Evolutionary conservation across 306 rosid species (phyloP), one percentile per base, ranked within the genome.

Genomic region (Lotus japonicus): DNA sequence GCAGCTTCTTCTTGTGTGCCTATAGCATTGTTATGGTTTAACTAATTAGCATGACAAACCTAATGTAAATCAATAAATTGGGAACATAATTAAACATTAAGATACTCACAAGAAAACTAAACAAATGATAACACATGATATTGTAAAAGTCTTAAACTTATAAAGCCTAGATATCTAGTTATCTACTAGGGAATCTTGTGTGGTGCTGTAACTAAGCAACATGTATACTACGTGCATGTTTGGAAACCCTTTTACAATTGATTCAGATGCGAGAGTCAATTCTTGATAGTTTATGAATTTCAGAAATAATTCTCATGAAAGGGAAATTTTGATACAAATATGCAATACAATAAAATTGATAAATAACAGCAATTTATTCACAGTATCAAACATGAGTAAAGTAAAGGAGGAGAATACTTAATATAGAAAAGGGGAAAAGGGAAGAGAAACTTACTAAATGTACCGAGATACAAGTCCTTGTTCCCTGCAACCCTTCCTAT

Each of bases 1-100:
- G 99, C 97, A 9, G 99, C 99, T 79, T 95, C 97, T 72, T 95
- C 99, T 82, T 90, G 99, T 18, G 99, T 95, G 69, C 99, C 99
- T 94, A 36, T 7, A 54, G 4, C 11, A 41, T 57, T 53, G 15
- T 71, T 57, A 38, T 54, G 10, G 11, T 3, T 3, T 45, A 31
- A 31, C 36, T 4, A 44, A 5, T 53, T 53, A 70, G 60, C n/a
- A n/a, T n/a, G n/a, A n/a, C n/a, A n/a, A n/a, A n/a, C n/a, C n/a
- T 31, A 63, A 42, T 39, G 36, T 0, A 26, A 73, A 54, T 43
- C 4, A 73, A n/a, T 8, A 44, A 51, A 39, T 1, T 1, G 38
- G 6, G 12, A 58, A 16, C 45, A 12, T 12, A 59, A 13, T n/a
- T 5, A 36, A 17, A 11, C 39, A 54, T n/a, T 7, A 60, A 60